Evolutionary conservation across 2,329 filamentous ascomycete species (phyloP).

Genomic region (Laburnicola sp.): DNA sequence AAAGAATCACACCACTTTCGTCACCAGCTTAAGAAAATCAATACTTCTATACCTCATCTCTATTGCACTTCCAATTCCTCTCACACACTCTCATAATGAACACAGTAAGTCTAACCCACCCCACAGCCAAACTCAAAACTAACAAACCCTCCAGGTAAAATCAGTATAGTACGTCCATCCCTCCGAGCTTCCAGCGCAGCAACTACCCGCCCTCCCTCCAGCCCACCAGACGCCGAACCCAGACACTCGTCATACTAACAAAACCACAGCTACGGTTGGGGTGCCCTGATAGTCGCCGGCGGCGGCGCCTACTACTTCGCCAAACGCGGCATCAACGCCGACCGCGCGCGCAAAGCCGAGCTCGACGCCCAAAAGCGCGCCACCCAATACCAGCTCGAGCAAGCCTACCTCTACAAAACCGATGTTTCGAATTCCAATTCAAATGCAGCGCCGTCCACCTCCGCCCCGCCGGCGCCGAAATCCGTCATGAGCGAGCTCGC

Average conservation of each 20-base stretch:
- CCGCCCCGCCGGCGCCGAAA: slow-evolving; percentile 14
- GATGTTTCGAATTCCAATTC: no score
- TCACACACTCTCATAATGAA: slow-evolving; percentile 49
- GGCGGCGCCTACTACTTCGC: slow-evolving; percentile 94
- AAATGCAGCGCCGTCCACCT: no score
- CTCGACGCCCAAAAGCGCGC: slow-evolving; percentile 39
- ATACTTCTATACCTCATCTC: slow-evolving; percentile 9
- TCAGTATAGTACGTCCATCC: slow-evolving; percentile 62
- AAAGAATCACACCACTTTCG: slow-evolving; percentile 38
- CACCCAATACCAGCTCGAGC: slow-evolving; percentile 38
- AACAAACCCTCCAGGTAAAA: slow-evolving; percentile 52
- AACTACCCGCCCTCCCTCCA: no score
- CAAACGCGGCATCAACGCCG: slow-evolving; percentile 90
- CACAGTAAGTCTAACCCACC: slow-evolving; percentile 49
- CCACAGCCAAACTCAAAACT: slow-evolving; percentile 7
- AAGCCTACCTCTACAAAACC: slow-evolving; percentile 17
- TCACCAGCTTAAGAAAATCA: slow-evolving; percentile 22
- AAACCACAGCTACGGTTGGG: slow-evolving; percentile 81
- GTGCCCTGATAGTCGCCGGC: slow-evolving; percentile 79
- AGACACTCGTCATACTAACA: slow-evolving; percentile 1
- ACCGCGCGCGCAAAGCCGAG: slow-evolving; percentile 74
- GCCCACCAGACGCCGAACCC: no score
- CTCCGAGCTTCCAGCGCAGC: slow-evolving; percentile 1
- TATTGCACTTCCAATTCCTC: slow-evolving; percentile 4
- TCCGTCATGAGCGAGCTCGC: slow-evolving; percentile 14